Evolutionary conservation across 2,329 filamentous ascomycete genomes (phyloP).

Genomic region (Ophiostoma triangulosporum): DNA sequence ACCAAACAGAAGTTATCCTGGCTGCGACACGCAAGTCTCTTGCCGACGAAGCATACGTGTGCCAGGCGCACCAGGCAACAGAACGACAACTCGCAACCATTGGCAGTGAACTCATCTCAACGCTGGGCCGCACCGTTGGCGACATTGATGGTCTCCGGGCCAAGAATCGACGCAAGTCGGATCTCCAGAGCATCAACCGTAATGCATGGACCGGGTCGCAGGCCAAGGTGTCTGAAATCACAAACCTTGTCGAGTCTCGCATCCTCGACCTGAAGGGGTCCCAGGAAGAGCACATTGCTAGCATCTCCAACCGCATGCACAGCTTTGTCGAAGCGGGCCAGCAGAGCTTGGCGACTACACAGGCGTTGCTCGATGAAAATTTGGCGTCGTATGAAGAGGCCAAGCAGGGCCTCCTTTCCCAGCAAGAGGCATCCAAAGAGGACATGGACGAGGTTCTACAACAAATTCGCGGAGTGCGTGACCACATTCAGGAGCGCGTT

Average conservation of each 20-base stretch:
- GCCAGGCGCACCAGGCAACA: conserved; percentile 75
- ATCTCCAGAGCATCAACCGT: conserved; percentile 69
- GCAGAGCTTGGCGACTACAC: conserved; percentile 54
- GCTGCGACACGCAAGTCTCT: conserved; percentile 62
- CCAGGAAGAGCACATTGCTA: conserved; percentile 57
- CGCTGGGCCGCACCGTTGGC: conserved; percentile 60
- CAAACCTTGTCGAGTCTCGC: conserved; percentile 59
- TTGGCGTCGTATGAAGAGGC: conserved; percentile 47
- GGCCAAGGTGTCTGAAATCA: conserved; percentile 61
- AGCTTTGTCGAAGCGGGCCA: conserved; percentile 65
- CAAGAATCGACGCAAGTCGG: conserved; percentile 75
- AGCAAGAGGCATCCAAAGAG: conserved; percentile 57
- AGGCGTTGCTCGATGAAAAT: conserved; percentile 57
- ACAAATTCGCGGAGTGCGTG: conserved; percentile 79
- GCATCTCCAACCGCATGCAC: conserved; percentile 59
- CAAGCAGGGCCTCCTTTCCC: conserved; percentile 37
- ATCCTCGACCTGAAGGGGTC: conserved; percentile 58
- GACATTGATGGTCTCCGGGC: conserved; percentile 74
- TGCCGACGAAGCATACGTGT: conserved; percentile 63
- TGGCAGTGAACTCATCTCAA: conserved; percentile 63
- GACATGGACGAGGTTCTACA: conserved; percentile 86
- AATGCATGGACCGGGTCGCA: conserved; percentile 67
- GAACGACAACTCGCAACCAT: conserved; percentile 64
- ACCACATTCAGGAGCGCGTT: conserved; percentile 76
- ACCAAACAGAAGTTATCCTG: conserved; percentile 78